Evolutionary conservation across 1,284 basidiomycete genomes (phyloP), one percentile per base, ranked within the genome.

Genomic region (Naganishia sp.): DNA sequence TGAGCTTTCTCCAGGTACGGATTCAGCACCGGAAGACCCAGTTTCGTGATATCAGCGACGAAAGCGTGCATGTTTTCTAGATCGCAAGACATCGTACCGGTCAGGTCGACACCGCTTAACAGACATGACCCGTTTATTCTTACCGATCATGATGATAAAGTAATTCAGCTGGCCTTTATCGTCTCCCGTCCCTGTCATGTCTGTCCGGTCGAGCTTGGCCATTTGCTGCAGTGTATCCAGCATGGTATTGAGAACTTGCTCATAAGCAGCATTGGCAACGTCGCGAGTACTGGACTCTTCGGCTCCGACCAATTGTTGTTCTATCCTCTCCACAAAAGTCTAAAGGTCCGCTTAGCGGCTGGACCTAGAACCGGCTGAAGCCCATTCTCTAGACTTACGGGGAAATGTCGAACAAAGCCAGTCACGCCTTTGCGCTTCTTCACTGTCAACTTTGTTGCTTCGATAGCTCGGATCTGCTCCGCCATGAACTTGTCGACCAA

Each of bases 161-260:
- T 94, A 96, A 77, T 98, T 97, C 63, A 98, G 83, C 75, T 95
- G 92, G 0, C 93, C 93, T 79, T 99, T 99, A 79, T 95, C 95
- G 73, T 96, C 94, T 0, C 86, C 88, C 25, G 75, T 77, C 71
- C 90, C 74, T 10, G 72, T 73, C 25, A 67, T 49, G 35, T 77
- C 77, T 0, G 74, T 90, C 0, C 89, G 89, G 66, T 92, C 89
- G 81, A 93, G 82, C 77, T 94, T 95, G 11, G 93, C 93, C 85
- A 97, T 92, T 68, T 96, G 92, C 79, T 94, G 94, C 63, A 99
- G 79, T 18, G 87, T 88, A 52, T 93, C 92, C 72, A 98, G 94
- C 85, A 98, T 95, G 31, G 87, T 83, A 66, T 89, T 86, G 39
- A 92, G 89, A 52, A 98, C 90, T 71, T 85, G 87, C 72, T 93